These are phyloP conservation scores for Alisma plantagoaquatica DNA, from an alignment of 106 monocot genomes.

Conservation along the genomic window DNA sequence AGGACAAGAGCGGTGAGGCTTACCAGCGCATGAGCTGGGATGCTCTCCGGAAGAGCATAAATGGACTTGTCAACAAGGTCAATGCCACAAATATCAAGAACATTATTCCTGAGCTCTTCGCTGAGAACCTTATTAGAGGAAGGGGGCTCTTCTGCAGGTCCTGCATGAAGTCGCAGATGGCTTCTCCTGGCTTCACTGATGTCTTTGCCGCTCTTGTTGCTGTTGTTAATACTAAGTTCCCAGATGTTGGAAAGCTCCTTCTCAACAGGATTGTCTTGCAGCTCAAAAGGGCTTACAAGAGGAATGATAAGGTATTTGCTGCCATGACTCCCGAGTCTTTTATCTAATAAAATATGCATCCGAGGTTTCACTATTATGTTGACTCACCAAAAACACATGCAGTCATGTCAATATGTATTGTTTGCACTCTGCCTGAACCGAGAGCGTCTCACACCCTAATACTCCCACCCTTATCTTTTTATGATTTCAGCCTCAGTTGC, in stretches of 20 bases:
- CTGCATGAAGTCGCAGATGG: constrained; percentile 96
- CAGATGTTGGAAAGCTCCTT: constrained; percentile 71
- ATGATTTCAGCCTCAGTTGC: constrained; percentile 65
- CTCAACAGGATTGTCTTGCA: constrained; percentile 75
- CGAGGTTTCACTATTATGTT: no score
- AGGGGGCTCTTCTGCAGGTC: constrained; percentile 87
- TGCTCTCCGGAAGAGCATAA: constrained; percentile 81
- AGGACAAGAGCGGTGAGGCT: constrained; percentile 72
- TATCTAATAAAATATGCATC: no score
- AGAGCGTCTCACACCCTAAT: no score
- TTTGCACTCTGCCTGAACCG: no score
- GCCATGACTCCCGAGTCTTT: no score
- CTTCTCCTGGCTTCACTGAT: constrained; percentile 89
- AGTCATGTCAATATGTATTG: no score
- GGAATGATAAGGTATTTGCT: constrained; percentile 74
- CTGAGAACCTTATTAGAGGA: constrained; percentile 83
- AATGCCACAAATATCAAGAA: constrained; percentile 97
- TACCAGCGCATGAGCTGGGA: constrained; percentile 95
- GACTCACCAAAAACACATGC: no score
- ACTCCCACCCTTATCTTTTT: no score
- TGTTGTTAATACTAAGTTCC: constrained; percentile 93
- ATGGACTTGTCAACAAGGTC: constrained; percentile 94
- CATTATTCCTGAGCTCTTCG: constrained; percentile 85
- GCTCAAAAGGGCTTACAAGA: constrained; percentile 78
- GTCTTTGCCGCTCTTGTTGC: constrained; percentile 89